Base-by-base conservation (phyloP, 331 rosid genomes). In the Cydonia oblonga region DNA sequence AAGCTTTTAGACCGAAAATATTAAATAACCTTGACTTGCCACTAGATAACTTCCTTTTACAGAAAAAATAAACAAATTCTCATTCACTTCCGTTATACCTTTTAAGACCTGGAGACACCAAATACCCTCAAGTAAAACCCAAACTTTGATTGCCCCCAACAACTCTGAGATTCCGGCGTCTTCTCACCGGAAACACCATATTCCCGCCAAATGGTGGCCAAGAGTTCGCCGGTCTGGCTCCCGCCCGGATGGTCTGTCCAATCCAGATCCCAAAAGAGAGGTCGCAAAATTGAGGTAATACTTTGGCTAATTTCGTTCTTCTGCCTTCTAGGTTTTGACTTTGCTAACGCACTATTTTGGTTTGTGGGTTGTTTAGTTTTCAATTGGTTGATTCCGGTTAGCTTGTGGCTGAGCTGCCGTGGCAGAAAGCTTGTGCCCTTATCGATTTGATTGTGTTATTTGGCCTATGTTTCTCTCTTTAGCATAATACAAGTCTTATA, bases 201-300 rank as follows among this genome's bases (percentile, higher is more conserved):
- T 30, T 32, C 68, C 68, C 60, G 67, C 56, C 54, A 69, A 33
- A 79, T 81, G 82, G 82, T 71, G 26, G 64, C 84, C 22, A 56
- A 63, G 54, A 71, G 71, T 30, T 78, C 84, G 79, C 82, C 81
- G 72, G 87, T 80, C 4, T 66, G 80, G 82, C 90, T 83, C 26
- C 87, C 90, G 65, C 76, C 80, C 64, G 87, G 90, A 33, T 83
- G 85, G 90, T 73, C 80, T 24, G 66, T 78, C 51, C 84, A 76
- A 57, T 76, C 58, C 20, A 83, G 76, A 69, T 75, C 63, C 40
- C 89, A 69, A 56, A 79, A 75, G 75, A 52, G 82, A 4, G 86
- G 88, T 65, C 84, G 88, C 49, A 64, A 68, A 74, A 81, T 66
- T 70, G 75, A 70, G 89, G 95, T 88, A 84, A 66, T 3, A 52